Evolutionary conservation across 768 basidiomycete species (phyloP).

Genomic region (Rhodotorula toruloides): DNA sequence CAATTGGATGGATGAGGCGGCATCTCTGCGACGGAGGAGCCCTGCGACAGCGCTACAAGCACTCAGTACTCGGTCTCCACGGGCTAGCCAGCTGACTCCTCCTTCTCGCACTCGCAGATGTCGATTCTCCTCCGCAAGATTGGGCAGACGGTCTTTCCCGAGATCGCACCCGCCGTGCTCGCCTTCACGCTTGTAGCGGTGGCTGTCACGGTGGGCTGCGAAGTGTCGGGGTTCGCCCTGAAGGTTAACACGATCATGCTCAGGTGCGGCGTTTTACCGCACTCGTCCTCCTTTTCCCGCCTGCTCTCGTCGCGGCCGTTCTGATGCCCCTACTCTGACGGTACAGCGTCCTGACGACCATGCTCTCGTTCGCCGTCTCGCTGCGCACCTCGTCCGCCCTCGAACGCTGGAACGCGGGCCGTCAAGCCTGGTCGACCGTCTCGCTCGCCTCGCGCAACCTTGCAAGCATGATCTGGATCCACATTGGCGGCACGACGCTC

Average conservation of each 20-base stretch:
- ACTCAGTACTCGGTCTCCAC: no score
- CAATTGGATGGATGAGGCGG: no score
- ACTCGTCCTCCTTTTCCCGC: background rate
- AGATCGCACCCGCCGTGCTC: background rate
- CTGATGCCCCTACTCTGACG: no score
- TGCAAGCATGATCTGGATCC: constrained; percentile 55
- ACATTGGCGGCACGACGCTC: constrained; percentile 18
- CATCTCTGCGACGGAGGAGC: no score
- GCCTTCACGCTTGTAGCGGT: constrained; percentile 13
- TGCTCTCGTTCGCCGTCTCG: constrained; percentile 27
- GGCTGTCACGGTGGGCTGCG: background rate
- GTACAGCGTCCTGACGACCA: constrained; percentile 8
- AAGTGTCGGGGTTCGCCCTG: constrained; percentile 2
- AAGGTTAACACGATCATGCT: constrained; percentile 20
- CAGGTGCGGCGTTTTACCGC: no score
- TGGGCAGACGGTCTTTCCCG: constrained; percentile 29
- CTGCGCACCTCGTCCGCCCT: constrained; percentile 28
- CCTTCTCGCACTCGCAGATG: background rate
- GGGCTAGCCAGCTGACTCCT: background rate
- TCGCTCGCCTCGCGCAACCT: constrained; percentile 57
- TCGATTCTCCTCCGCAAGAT: constrained; percentile 5
- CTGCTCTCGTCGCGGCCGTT: background rate
- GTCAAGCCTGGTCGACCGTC: constrained; percentile 67
- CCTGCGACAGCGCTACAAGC: no score
- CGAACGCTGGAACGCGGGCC: constrained; percentile 44